Evolutionary conservation across 2,329 filamentous ascomycete species (phyloP), one percentile per base, ranked within the genome.

Genomic region (Venturia aucupariae): DNA sequence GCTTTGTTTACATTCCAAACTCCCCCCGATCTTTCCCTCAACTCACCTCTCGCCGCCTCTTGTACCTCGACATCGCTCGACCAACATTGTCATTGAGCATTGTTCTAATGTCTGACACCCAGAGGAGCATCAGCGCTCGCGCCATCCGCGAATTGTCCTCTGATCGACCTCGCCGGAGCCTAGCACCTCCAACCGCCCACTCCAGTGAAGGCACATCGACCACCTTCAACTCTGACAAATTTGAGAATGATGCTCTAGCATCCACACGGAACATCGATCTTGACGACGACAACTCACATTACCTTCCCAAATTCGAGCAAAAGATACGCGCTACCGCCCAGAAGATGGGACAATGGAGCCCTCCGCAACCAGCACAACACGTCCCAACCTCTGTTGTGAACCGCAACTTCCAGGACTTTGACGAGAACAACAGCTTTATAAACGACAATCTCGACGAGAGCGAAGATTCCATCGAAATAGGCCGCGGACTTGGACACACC

Each of bases 401-500:
- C n/a, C 65, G 65, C 38, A 70, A 75, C 42, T 77, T 77, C 59
- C 67, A 68, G 39, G 75, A 77, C 66, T 77, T 77, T 65, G 73
- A 75, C 38, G 75, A 75, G 11, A 38, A 64, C 30, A 60, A 61
- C 57, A 77, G 80, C 22, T 74, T 75, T 64, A 71, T 71, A 46
- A 64, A 71, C 35, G 17, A 24, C 10, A 62, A 22, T 13, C 72
- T 73, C 4, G 74, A 76, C 15, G 77, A 81, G 48, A 77, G 80
- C 61, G 78, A 77, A 62, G 75, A 81, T 66, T 85, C 83, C 2
- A 77, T 87, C 64, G 84, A 87, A 69, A 71, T 84, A 39, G 83
- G 81, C 57, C 78, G 85, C 64, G 84, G 81, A 39, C 71, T 75
- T 27, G 76, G 76, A 66, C 72, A 74, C 46, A 75, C 72, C 68